Conservation (phyloP, 306 rosid genomes). For the Prinsepia uniflora region DNA sequence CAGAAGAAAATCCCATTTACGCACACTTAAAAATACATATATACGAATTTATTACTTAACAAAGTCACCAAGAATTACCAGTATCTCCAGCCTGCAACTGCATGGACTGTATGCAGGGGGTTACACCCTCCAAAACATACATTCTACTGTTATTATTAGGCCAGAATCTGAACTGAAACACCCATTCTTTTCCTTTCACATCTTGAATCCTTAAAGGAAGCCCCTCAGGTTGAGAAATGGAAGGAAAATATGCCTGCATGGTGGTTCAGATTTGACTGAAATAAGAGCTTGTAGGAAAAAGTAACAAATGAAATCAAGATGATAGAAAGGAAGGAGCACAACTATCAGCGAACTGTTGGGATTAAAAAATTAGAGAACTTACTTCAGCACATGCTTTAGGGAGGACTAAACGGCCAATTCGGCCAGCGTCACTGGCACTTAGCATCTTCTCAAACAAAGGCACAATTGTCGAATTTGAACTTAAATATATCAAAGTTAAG, state of each 20-base stretch:
- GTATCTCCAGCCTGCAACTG: conserved; percentile 99
- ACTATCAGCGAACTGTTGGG: conserved; percentile 13
- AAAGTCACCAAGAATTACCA: conserved; percentile 43
- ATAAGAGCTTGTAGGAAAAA: background rate
- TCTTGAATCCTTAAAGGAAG: conserved; percentile 97
- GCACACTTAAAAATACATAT: background rate
- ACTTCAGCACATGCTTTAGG: conserved; percentile 99
- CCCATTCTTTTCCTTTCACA: conserved; percentile 97
- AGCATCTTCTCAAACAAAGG: conserved; percentile 98
- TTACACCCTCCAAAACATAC: conserved; percentile 98
- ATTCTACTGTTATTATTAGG: conserved; percentile 99
- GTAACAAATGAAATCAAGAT: conserved; percentile 3
- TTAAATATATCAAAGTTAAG: conserved; percentile 62
- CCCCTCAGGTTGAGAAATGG: conserved; percentile 98
- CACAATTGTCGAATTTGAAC: conserved; percentile 90
- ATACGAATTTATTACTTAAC: background rate
- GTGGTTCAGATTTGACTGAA: conserved; percentile 31
- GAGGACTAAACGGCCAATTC: conserved; percentile 95
- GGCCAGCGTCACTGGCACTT: conserved; percentile 99
- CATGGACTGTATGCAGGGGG: conserved; percentile 99
- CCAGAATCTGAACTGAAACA: conserved; percentile 99
- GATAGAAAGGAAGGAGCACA: conserved; percentile 10
- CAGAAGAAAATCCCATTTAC: background rate
- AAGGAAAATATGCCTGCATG: conserved; percentile 93
- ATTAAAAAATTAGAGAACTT: conserved; percentile 26